Evolutionary conservation across 1,284 basidiomycete genomes (phyloP).

Genomic region (Kwoniella shivajii): DNA sequence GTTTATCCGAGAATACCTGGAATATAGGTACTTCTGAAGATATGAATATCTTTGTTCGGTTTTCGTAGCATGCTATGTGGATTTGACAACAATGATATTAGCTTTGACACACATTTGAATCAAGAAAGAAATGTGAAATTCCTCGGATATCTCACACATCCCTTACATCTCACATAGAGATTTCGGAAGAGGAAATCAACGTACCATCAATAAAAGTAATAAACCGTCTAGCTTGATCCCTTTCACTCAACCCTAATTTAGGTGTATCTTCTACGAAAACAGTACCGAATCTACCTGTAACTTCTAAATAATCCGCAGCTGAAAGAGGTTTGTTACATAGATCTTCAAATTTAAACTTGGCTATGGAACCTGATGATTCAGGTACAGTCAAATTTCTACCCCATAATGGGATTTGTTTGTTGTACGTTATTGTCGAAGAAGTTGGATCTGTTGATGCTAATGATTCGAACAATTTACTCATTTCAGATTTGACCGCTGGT

Average conservation of each 20-base stretch:
- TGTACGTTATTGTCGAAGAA: conserved; percentile 60
- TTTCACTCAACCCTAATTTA: conserved; percentile 81
- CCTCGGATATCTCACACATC: too few relatives aligned
- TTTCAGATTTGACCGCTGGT: conserved; percentile 61
- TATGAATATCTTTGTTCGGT: conserved; percentile 85
- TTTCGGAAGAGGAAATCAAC: conserved; percentile 30
- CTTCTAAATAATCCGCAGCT: conserved; percentile 94
- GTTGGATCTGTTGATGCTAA: conserved; percentile 58
- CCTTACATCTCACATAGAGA: too few relatives aligned
- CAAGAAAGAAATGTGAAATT: too few relatives aligned
- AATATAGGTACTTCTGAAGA: conserved; percentile 87
- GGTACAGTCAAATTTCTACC: conserved; percentile 81
- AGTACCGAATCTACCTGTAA: conserved; percentile 83
- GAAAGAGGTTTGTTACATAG: conserved; percentile 87
- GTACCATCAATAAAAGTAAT: conserved; percentile 95
- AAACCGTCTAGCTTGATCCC: conserved; percentile 90
- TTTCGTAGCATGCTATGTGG: conserved; percentile 79
- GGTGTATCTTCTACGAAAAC: conserved; percentile 87
- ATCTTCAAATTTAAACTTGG: conserved; percentile 83
- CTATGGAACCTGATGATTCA: conserved; percentile 73
- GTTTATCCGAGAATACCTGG: conserved; percentile 79
- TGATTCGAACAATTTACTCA: conserved; percentile 79
- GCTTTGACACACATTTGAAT: neutral
- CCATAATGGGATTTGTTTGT: conserved; percentile 80
- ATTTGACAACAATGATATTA: neutral